These are phyloP conservation scores for Cryptosporidium felis DNA, from an alignment of 169 alveolate species.

Conservation along the genomic window DNA sequence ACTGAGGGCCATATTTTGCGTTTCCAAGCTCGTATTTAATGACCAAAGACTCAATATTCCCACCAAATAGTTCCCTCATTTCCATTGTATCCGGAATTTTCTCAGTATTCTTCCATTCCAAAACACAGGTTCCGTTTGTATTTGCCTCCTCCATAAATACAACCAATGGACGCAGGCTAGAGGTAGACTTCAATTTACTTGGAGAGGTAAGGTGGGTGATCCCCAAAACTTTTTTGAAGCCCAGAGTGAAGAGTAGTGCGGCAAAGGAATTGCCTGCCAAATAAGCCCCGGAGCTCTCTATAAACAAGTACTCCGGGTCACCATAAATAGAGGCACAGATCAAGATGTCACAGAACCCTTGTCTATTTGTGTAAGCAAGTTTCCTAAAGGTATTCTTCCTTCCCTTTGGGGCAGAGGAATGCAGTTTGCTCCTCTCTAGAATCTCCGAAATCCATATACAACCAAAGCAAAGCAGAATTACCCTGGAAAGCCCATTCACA, in stretches of 20 bases:
- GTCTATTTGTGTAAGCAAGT: conserved; percentile 26
- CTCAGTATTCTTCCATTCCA: conserved; percentile 7
- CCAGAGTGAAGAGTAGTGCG: conserved; percentile 29
- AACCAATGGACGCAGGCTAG: conserved; percentile 5
- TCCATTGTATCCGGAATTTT: conserved; percentile 16
- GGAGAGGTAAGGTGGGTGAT: neutral
- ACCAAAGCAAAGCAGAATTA: conserved; percentile 17
- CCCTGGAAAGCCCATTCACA: conserved; percentile 39
- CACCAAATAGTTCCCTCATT: conserved; percentile 6
- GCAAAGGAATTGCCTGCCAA: neutral
- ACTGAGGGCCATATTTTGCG: conserved; percentile 60
- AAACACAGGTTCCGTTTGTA: conserved; percentile 65
- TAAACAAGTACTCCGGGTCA: conserved; percentile 51
- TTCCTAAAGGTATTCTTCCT: neutral
- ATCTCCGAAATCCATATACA: conserved; percentile 52
- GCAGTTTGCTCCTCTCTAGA: neutral
- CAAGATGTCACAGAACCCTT: conserved; percentile 44
- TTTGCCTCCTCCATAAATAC: conserved; percentile 65
- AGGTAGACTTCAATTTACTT: neutral
- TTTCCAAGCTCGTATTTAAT: conserved; percentile 3
- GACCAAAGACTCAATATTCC: neutral
- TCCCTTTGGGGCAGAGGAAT: neutral
- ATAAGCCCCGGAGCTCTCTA: neutral
- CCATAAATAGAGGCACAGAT: conserved; percentile 4
- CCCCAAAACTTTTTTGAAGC: neutral